Conservation (phyloP, 2,329 filamentous ascomycete species). For the Ophiosphaerella korrae region DNA sequence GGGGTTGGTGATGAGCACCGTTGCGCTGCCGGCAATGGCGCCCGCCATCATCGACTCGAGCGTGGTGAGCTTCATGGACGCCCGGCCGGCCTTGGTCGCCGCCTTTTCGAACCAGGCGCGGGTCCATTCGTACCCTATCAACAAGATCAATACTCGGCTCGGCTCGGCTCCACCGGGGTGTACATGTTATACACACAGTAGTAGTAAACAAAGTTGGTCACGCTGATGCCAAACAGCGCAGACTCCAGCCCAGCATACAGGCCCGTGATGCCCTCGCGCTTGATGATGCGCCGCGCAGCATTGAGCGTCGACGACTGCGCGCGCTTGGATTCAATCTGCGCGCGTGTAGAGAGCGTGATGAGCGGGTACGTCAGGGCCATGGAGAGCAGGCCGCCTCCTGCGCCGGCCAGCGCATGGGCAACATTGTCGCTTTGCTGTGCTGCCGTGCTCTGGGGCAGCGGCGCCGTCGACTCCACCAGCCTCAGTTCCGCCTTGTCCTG, state of each 20-base stretch:
- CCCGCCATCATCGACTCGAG: constrained; percentile 94
- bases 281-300: constrained; percentile 83
- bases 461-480: constrained; percentile 42
- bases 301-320: constrained; percentile 83
- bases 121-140: constrained; percentile 93
- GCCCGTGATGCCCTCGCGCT: constrained; percentile 85
- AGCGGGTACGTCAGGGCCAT: constrained; percentile 98
- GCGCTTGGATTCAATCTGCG: constrained; percentile 95
- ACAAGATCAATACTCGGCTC: constrained; percentile 4
- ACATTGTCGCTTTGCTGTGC: constrained; percentile 94
- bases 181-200: constrained; percentile 67
- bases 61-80: constrained; percentile 82
- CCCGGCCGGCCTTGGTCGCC: constrained; percentile 72
- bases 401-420: constrained; percentile 89
- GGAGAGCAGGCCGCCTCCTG: constrained; percentile 90
- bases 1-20: constrained; percentile 94
- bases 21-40: constrained; percentile 89
- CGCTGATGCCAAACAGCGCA: constrained; percentile 93
- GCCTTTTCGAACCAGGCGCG: constrained; percentile 82
- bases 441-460: constrained; percentile 61
- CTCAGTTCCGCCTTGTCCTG: constrained; percentile 40
- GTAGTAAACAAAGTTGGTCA: constrained; percentile 99
- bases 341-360: constrained; percentile 95
- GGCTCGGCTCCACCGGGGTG: neutral
- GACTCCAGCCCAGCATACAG: constrained; percentile 93